Conservation (phyloP, 2,329 filamentous ascomycete genomes). For the Trichoderma oligosporum region DNA sequence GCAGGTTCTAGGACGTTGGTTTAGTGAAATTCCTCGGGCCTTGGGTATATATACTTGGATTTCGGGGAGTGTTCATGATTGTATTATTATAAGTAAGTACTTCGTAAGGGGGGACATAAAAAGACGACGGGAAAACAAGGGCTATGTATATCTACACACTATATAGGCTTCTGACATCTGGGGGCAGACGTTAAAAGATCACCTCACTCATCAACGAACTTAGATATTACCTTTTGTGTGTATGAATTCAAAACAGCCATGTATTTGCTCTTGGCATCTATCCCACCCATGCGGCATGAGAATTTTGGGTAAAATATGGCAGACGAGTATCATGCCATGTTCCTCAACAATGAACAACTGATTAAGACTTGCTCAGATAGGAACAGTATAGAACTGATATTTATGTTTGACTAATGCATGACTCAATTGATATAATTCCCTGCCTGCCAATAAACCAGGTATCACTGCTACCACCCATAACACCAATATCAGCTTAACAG, state of each 20-base stretch:
- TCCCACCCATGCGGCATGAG: no score
- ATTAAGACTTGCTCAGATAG: background rate
- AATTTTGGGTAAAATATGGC: no score
- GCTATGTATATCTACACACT: slow-evolving; percentile 10
- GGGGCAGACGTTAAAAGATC: slow-evolving; percentile 17
- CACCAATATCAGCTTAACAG: background rate
- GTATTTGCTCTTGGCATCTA: no score
- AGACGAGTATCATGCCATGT: no score
- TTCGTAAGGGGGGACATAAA: background rate
- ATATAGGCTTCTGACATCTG: slow-evolving; percentile 10
- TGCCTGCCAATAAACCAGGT: slow-evolving; percentile 7
- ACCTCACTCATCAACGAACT: slow-evolving; percentile 23
- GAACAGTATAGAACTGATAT: background rate
- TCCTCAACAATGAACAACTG: no score
- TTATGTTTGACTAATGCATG: background rate
- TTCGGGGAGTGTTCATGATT: background rate
- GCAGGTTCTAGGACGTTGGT: slow-evolving; percentile 1
- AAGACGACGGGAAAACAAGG: background rate
- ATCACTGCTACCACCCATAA: slow-evolving; percentile 7
- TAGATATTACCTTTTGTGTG: background rate
- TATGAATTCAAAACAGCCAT: background rate
- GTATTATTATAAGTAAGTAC: slow-evolving; percentile 19
- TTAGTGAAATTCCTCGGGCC: background rate
- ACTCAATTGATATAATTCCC: slow-evolving; percentile 4
- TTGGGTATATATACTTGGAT: background rate